A percentile compares a stretch with the other conserved stretches of the same genome.
Conservation (phyloP, 2,329 filamentous ascomycete genomes). For the Aspergillus bombycis region DNA sequence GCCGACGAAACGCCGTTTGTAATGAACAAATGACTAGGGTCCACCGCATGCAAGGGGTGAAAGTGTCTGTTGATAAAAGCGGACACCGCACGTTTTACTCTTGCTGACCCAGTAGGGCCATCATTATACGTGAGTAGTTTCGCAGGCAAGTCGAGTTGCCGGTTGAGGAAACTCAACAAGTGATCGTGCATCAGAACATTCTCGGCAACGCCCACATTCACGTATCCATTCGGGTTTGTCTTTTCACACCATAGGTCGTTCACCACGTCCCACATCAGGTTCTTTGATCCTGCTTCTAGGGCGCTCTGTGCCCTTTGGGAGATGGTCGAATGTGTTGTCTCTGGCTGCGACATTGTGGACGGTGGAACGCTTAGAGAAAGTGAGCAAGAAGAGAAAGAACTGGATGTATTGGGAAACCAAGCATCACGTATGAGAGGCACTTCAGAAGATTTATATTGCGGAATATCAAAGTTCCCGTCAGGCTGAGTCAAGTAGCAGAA, state of each 20-base stretch:
- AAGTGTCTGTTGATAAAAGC: conserved; percentile 39
- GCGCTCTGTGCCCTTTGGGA: conserved; percentile 23
- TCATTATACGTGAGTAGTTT: conserved; percentile 45
- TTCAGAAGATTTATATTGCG: neutral
- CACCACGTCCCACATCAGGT: conserved; percentile 50
- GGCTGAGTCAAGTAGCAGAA: neutral
- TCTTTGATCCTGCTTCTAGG: conserved; percentile 13
- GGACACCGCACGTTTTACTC: conserved; percentile 31
- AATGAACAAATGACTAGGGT: conserved; percentile 32
- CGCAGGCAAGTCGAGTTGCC: conserved; percentile 37
- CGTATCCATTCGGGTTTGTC: conserved; percentile 44
- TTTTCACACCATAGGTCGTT: conserved; percentile 49
- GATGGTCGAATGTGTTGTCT: neutral
- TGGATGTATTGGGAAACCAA: neutral
- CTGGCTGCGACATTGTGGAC: neutral
- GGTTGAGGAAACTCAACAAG: conserved; percentile 48
- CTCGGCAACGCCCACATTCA: conserved; percentile 58
- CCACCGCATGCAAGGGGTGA: conserved; percentile 29
- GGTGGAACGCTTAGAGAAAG: neutral
- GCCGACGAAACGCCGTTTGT: conserved; percentile 41
- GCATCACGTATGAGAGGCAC: no score
- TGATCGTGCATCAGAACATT: conserved; percentile 56
- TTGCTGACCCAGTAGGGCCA: conserved; percentile 33
- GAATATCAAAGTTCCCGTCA: neutral
- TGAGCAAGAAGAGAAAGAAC: neutral